Conservation (phyloP, 1,139 yeast genomes). For the Suhomyces taliae region DNA sequence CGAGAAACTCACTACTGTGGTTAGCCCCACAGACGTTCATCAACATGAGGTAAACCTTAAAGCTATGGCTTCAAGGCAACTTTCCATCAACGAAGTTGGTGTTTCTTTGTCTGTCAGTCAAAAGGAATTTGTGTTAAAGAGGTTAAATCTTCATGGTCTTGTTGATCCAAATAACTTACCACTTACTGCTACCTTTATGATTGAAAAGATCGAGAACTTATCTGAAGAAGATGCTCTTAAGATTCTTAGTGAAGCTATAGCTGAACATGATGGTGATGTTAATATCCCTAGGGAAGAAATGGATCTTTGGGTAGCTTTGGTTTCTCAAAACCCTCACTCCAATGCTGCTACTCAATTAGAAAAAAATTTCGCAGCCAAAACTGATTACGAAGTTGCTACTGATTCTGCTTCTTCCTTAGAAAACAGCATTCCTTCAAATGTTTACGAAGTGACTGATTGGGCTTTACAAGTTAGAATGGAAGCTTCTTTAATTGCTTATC, state of each 20-base stretch:
- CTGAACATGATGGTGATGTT: conserved; percentile 23
- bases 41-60: conserved; percentile 16
- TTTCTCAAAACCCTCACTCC: background rate
- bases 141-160: conserved; percentile 30
- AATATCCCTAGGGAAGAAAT: conserved; percentile 22
- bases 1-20: conserved; percentile 16
- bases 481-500: conserved; percentile 41
- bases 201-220: conserved; percentile 21
- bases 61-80: conserved; percentile 16
- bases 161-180: conserved; percentile 33
- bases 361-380: background rate
- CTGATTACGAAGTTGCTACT: background rate
- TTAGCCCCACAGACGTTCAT: conserved; percentile 13
- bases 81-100: conserved; percentile 30
- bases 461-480: conserved; percentile 16
- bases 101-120: conserved; percentile 26
- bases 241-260: conserved; percentile 19
- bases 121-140: conserved; percentile 25
- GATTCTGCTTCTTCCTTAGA: background rate
- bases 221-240: conserved; percentile 18
- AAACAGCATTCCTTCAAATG: background rate
- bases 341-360: background rate
- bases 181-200: conserved; percentile 22
- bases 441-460: conserved; percentile 15
- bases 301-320: conserved; percentile 13